Base-by-base conservation (phyloP, 176 grass and related monocot species). In the Carex kokanica region DNA sequence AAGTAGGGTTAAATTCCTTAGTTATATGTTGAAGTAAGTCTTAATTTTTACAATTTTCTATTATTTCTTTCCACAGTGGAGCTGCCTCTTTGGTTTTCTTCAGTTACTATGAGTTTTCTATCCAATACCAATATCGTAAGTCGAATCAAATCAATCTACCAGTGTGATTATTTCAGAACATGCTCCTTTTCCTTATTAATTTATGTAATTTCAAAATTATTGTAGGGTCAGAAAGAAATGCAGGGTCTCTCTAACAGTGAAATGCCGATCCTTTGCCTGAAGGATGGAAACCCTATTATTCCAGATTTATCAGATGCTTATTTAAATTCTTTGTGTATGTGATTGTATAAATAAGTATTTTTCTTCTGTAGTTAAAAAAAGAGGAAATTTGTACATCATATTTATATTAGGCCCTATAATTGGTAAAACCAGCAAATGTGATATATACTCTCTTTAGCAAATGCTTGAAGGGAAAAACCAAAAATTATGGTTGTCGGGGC, bases 241-340 rank as follows among this genome's bases (percentile, higher is more conserved):
- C 81, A 89, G 87, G 79, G 58, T 82, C 65, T 93, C 82, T 87
- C 93, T 60, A 93, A 83, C 78, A 80, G 84, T 56, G 83, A 91
- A 60, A 81, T 98, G 85, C 87, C 96, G 41, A 80, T 95, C 56
- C 71, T 95, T 21, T 98, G 96, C 77, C 81, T 98, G 81, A 95
- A 86, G 84, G 89, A 90, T 87, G 83, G 87, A 60, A 98, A 94
- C 64, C 93, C 91, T 91, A 89, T 86, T 78, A 90, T 98, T 90
- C 96, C 92, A 73, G 96, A 98, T 88, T 74, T 93, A 85, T 93
- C 93, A 18, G 93, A 89, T 87, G 69, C 71, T 80, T 90, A 90
- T 86, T 83, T 95, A 84, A 86, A 93, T 66, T 91, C 27, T 73
- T 87, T 93, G 84, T 98, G 96, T 91, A 89, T 86, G 92, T 88